Base-by-base conservation (phyloP, 2,329 filamentous ascomycete species). In the Leptographium flavum region DNA sequence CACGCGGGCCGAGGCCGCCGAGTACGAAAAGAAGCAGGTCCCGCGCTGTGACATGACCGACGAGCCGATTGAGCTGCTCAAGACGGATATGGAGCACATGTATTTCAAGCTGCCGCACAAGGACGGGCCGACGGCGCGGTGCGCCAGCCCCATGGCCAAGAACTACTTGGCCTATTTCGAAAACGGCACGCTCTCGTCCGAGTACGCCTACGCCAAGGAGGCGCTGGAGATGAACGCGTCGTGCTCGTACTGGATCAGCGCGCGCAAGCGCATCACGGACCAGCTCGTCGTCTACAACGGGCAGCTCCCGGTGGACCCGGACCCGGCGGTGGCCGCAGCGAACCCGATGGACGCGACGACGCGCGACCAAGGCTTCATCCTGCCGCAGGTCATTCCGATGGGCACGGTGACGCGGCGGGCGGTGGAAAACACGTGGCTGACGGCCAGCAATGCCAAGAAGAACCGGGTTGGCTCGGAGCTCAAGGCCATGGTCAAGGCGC, bases 181-280 rank as follows among this genome's bases (percentile, higher is more conserved):
- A 56, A 84, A 83, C 31, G 90, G 87, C 0, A 85, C 74, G 1
- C 67, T 98, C 3, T 85, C 86, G 1, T 96, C 90, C 0, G 83
- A 94, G 60, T 96, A 83, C 56, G 60, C 79, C 0, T 90, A 95
- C 56, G 92, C 92, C 0, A 96, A 93, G 57, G 87, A 94, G 60
- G 92, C 93, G 0, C 67, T 98, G 37, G 84, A 96, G 55, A 98
- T 98, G 92, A 98, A 98, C 55, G 87, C 92, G 0, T 94, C 87
- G 0, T 98, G 93, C 59, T 96, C 90, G 1, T 98, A 98, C 63
- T 98, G 93, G 92, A 96, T 98, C 55, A 94, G 87, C 56, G 88
- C 92, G 15, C 76, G 92, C 50, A 87, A 94, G 57, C 73, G 92
- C 42, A 98, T 98, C 62, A 90, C 69, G 71, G 84, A 81, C n/a